These are phyloP conservation scores for Lithohypha guttulata DNA, from an alignment of 2,329 filamentous ascomycete species.

Conservation along the genomic window DNA sequence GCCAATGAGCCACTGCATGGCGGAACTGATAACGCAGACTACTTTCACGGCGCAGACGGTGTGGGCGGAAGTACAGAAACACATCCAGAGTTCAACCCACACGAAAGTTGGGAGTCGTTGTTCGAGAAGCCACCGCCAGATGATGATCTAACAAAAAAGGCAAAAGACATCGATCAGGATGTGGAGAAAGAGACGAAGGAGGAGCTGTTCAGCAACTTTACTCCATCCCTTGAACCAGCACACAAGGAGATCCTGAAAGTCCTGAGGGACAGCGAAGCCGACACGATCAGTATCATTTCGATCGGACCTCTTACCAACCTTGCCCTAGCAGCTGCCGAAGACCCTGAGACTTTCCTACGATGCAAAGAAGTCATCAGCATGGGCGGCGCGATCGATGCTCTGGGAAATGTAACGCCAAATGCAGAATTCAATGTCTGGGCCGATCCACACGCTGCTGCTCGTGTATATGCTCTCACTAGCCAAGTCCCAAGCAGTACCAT, in stretches of 20 bases:
- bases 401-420: conserved; percentile 72
- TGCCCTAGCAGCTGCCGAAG: conserved; percentile 75
- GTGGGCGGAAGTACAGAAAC: conserved; percentile 60
- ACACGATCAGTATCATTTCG: conserved; percentile 81
- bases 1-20: conserved; percentile 78
- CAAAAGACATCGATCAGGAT: conserved; percentile 25
- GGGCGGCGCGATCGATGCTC: conserved; percentile 71
- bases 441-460: conserved; percentile 66
- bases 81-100: conserved; percentile 62
- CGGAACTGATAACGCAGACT: conserved; percentile 66
- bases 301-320: conserved; percentile 90
- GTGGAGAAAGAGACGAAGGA: conserved; percentile 5
- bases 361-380: conserved; percentile 90
- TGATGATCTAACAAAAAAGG: conserved; percentile 38
- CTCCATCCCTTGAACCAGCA: conserved; percentile 59
- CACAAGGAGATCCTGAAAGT: conserved; percentile 85
- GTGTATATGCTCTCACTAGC: conserved; percentile 68
- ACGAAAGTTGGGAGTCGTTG: conserved; percentile 62
- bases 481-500: conserved; percentile 66
- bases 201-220: conserved; percentile 50
- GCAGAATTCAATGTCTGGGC: conserved; percentile 96
- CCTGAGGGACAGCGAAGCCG: conserved; percentile 66
- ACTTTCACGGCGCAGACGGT: conserved; percentile 75
- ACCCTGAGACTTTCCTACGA: conserved; percentile 78
- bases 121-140: conserved; percentile 43